Base-by-base conservation (phyloP, 2,329 filamentous ascomycete genomes). In the Talaromyces sp. region DNA sequence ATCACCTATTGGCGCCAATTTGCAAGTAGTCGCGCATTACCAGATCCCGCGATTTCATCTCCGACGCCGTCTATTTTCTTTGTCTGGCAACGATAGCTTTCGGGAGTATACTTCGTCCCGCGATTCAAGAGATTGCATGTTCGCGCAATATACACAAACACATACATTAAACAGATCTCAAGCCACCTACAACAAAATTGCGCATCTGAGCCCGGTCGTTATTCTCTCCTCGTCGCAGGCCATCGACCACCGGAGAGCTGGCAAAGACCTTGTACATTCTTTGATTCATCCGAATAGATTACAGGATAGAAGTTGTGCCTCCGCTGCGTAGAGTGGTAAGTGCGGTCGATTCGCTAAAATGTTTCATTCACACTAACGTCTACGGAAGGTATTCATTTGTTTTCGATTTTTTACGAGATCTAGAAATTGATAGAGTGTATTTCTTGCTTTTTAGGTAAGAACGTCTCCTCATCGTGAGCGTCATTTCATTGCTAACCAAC, bases 1-100 rank as follows among this genome's bases (percentile, higher is more conserved):
- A 61, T 62, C 33, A 60, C 61, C 63, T 45, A 27, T 63, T 59
- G 66, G 62, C 60, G 63, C 61, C 66, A 64, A 52, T 61, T 60
- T 61, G 45, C 64, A 60, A 62, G 57, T 59, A 68, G 65, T 54
- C 50, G 33, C 61, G 35, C 35, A 31, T 37, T 27, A 47, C 37
- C 37, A 41, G 22, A 60, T 31, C 56, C 64, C 64, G 49, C 57
- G 47, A 57, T 56, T 43, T 50, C 64, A 35, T 54, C 56, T 60
- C 64, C 64, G 37, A 45, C 50, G 33, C 64, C 35, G 50, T 56
- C 63, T 63, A 49, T 49, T 47, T 43, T 56, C 41, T 52, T 57
- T 56, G 41, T 57, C 33, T 50, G 33, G 41, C 60, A 9, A 49
- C 60, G 27, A 59, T 24, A 58, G 43, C 52, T 24, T 10, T 58